Percentiles rank a stretch among this genome's conserved stretches.
Conservation (phyloP, 2,329 filamentous ascomycete genomes). For the Colletotrichum sp. region DNA sequence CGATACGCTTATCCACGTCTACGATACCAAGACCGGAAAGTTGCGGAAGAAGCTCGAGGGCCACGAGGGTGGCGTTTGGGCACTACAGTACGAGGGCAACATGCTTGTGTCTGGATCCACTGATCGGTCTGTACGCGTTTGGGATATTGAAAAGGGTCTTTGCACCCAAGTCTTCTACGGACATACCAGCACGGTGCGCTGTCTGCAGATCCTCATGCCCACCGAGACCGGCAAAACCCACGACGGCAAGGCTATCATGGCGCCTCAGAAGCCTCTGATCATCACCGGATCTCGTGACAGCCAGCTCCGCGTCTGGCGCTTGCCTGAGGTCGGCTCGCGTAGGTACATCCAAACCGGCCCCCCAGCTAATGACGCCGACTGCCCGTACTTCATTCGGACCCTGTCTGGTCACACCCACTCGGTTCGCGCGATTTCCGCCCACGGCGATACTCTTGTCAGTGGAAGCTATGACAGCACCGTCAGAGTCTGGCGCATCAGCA, state of each 20-base stretch:
- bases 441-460: constrained; percentile 95
- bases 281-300: constrained; percentile 97
- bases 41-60: constrained; percentile 84
- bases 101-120: constrained; percentile 95
- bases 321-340: constrained; percentile 80
- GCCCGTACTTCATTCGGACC: constrained; percentile 92
- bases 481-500: constrained; percentile 96
- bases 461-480: constrained; percentile 97
- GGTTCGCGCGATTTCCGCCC: constrained; percentile 92
- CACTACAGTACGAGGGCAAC: constrained; percentile 94
- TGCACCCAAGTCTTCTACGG: constrained; percentile 97
- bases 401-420: constrained; percentile 89
- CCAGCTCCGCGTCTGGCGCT: constrained; percentile 90
- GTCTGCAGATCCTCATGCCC: constrained; percentile 91
- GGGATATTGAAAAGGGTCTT: constrained; percentile 93
- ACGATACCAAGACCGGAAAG: constrained; percentile 93
- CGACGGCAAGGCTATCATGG: constrained; percentile 80
- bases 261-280: constrained; percentile 93
- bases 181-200: constrained; percentile 96
- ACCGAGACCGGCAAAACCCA: constrained; percentile 74
- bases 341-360: constrained; percentile 81
- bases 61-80: constrained; percentile 98
- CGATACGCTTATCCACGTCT: constrained; percentile 96
- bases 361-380: constrained; percentile 77
- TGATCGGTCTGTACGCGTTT: constrained; percentile 97